Percentiles rank a stretch among this genome's conserved stretches.
phyloP scores from a whole-genome alignment of 1,284 basidiomycete species.

The Ceratobasidium papillatum region DNA sequence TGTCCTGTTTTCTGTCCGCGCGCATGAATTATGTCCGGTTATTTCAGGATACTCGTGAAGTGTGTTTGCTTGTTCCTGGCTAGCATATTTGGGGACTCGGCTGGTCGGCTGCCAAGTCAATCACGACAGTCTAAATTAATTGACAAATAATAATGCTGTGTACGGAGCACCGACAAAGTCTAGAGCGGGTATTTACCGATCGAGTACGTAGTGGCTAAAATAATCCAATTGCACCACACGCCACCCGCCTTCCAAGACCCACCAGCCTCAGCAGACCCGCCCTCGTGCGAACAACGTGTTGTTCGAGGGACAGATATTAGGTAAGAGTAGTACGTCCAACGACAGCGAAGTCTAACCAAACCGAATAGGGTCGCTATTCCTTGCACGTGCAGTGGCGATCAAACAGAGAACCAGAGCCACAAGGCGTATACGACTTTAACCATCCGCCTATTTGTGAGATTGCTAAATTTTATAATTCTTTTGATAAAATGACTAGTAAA shows the following conservation, averaged over 20 bases:
- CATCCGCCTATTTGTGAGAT: neutral
- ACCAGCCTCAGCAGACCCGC: neutral
- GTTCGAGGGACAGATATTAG: neutral
- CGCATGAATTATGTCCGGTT: constrained; percentile 20
- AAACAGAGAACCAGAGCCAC: constrained; percentile 37
- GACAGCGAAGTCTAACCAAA: constrained; percentile 17
- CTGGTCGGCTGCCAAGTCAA: neutral
- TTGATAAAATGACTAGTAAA: neutral
- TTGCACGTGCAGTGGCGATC: constrained; percentile 30
- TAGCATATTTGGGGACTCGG: neutral
- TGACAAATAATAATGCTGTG: neutral
- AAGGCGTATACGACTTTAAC: neutral
- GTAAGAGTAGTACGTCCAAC: constrained; percentile 11
- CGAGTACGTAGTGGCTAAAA: constrained; percentile 9
- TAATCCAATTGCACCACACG: constrained; percentile 17
- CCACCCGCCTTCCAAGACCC: constrained; percentile 19
- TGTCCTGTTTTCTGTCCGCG: constrained; percentile 13
- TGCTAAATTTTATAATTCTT: neutral
- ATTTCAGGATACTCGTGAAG: constrained; percentile 6
- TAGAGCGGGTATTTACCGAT: neutral
- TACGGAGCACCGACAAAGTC: neutral
- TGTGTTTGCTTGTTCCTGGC: neutral
- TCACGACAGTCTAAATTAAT: constrained; percentile 10
- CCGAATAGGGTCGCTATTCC: neutral
- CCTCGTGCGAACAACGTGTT: constrained; percentile 39